Evolutionary conservation across 2,329 filamentous ascomycete species (phyloP), one percentile per base, ranked within the genome.

Genomic region (Pyricularia pennisetigena): DNA sequence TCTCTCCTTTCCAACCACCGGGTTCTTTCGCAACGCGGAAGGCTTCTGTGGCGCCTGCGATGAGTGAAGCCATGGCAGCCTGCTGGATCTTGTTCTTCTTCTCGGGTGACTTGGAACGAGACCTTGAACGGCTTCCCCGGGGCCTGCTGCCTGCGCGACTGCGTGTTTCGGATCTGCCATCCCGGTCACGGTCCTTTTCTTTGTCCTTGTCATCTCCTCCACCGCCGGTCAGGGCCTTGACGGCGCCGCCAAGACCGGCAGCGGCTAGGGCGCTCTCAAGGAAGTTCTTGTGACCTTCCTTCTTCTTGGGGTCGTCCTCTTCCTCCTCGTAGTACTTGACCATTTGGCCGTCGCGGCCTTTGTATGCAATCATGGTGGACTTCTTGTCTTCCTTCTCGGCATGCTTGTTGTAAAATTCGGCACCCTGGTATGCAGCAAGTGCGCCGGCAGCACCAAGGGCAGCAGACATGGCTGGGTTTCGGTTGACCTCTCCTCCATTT

Each of bases 31-130:
- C 89, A 68, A 93, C 89, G 70, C 92, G 90, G 83, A 97, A 97
- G 61, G 94, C 94, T 78, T 97, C 94, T 68, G 93, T 91, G 59
- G 94, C 94, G 73, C 93, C 94, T 32, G 94, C 94, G 64, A 97
- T 86, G 57, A 97, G 83, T 24, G 94, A 95, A 41, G 94, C 94
- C 82, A 95, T 94, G 76, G 94, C 92, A 41, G 93, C 93, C 79
- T 97, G 93, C 72, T 93, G 88, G 64, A 92, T 86, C 73, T 91
- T 91, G 73, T 81, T 83, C 32, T 81, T 83, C 71, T 82, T 82
- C 71, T 79, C 82, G 54, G 70, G 81, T 82, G 84, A 82, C 68
- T 82, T 80, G 35, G 85, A 86, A 71, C 85, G 84, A 69, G 86
- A 86, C 26, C 85, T 79, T 67, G 74, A 73, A 63, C 75, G 77